Percentiles rank a stretch among this genome's conserved stretches.
Evolutionary conservation across 2,329 filamentous ascomycete species (phyloP).

Genomic region (Diaporthe citriasiana): DNA sequence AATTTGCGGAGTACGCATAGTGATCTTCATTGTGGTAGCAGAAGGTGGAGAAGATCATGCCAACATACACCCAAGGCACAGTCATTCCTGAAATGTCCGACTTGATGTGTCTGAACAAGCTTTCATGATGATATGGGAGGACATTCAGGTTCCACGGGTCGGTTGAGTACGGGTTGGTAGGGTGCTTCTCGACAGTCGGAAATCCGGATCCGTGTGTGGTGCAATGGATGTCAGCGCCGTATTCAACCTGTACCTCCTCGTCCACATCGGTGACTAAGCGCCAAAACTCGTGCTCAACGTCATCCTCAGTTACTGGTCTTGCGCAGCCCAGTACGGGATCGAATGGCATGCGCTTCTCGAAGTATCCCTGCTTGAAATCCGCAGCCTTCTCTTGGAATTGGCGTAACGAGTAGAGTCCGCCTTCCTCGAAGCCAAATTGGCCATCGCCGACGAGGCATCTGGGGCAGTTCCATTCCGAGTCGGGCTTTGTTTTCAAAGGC

Average conservation of each 20-base stretch:
- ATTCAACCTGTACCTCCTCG: slow-evolving; percentile 97
- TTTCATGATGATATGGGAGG: slow-evolving; percentile 89
- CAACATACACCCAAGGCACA: slow-evolving; percentile 98
- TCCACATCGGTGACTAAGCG: slow-evolving; percentile 92
- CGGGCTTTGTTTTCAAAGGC: slow-evolving; percentile 80
- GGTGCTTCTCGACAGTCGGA: slow-evolving; percentile 92
- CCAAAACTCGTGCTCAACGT: slow-evolving; percentile 98
- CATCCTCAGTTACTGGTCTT: slow-evolving; percentile 89
- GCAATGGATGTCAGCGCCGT: slow-evolving; percentile 97
- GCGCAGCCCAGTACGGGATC: slow-evolving; percentile 87
- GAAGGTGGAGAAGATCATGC: slow-evolving; percentile 99
- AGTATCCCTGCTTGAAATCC: slow-evolving; percentile 95
- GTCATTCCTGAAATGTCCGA: slow-evolving; percentile 99
- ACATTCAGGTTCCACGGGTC: slow-evolving; percentile 98
- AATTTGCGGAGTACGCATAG: slow-evolving; percentile 97
- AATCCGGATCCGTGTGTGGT: slow-evolving; percentile 98
- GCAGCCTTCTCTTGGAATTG: slow-evolving; percentile 97
- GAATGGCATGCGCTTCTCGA: slow-evolving; percentile 89
- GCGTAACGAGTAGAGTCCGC: slow-evolving; percentile 92
- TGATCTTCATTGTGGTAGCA: slow-evolving; percentile 99
- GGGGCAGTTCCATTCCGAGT: slow-evolving; percentile 95
- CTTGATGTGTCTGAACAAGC: slow-evolving; percentile 96
- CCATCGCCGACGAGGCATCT: slow-evolving; percentile 95
- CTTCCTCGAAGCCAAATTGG: slow-evolving; percentile 97
- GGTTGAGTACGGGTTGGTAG: slow-evolving; percentile 86